Conservation (phyloP, 23 red algal species). For the Gracilaria gracilis region DNA sequence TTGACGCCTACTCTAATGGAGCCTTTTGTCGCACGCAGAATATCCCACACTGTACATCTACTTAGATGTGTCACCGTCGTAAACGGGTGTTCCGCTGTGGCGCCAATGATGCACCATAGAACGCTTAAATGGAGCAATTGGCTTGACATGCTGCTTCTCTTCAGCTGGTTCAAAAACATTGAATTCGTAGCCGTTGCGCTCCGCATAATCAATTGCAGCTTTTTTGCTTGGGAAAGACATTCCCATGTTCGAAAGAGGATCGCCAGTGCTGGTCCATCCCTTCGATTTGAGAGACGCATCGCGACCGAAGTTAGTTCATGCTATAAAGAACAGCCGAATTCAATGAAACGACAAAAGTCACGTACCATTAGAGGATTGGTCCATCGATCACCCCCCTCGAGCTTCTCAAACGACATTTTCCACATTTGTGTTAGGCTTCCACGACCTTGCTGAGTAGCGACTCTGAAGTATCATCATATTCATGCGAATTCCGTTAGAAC, state of each 20-base stretch:
- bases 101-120: conserved; percentile 99
- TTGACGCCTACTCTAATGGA: not conserved
- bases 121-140: conserved; percentile 83
- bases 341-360: not conserved
- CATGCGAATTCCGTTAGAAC: not conserved
- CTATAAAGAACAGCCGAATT: not conserved
- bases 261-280: conserved; percentile 98
- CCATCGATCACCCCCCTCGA: conserved; percentile 92
- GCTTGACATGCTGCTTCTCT: conserved; percentile 81
- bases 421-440: conserved; percentile 86
- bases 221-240: conserved; percentile 92
- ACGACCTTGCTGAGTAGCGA: conserved; percentile 93
- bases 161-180: conserved; percentile 79
- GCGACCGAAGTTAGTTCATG: not conserved
- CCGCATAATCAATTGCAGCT: conserved; percentile 90
- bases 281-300: conserved; percentile 12
- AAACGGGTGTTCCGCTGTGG: conserved; percentile 73
- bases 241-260: conserved; percentile 89
- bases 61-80: conserved; percentile 36
- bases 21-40: not conserved
- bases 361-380: conserved; percentile 98
- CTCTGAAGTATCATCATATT: conserved; percentile 22
- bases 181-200: conserved; percentile 81
- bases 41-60: not conserved
- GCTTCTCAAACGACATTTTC: conserved; percentile 91